A percentile compares a stretch with the other conserved stretches of the same genome.
phyloP scores from a whole-genome alignment of 1,284 basidiomycete genomes.

The Fistulinella staudtii region DNA sequence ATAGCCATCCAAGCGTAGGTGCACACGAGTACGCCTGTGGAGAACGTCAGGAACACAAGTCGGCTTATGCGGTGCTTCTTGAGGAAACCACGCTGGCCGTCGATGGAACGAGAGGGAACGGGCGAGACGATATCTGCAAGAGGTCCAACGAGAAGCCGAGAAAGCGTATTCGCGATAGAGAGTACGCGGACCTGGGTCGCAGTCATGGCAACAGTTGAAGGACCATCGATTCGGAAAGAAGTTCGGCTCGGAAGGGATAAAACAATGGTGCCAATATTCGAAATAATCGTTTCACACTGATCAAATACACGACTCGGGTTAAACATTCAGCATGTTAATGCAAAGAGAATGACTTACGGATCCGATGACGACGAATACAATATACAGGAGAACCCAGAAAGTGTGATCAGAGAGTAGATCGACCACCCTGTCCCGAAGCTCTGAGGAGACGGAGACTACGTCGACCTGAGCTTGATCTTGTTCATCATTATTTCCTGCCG shows the following conservation, averaged over 20 bases:
- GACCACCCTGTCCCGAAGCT: slow-evolving; percentile 25
- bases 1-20: slow-evolving; percentile 54
- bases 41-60: slow-evolving; percentile 51
- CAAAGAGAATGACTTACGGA: slow-evolving; percentile 43
- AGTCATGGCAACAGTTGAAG: slow-evolving; percentile 35
- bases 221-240: slow-evolving; percentile 10
- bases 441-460: slow-evolving; percentile 29
- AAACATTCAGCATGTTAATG: not conserved
- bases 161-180: slow-evolving; percentile 65
- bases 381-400: slow-evolving; percentile 53
- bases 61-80: slow-evolving; percentile 57
- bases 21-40: slow-evolving; percentile 44
- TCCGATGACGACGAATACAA: slow-evolving; percentile 51
- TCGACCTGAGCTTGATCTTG: slow-evolving; percentile 14
- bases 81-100: slow-evolving; percentile 31
- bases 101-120: slow-evolving; percentile 37
- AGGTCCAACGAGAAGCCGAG: slow-evolving; percentile 65
- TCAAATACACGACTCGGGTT: not conserved
- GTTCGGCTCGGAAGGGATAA: slow-evolving; percentile 48
- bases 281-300: slow-evolving; percentile 77
- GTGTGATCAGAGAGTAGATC: slow-evolving; percentile 51
- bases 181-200: slow-evolving; percentile 66
- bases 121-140: slow-evolving; percentile 70
- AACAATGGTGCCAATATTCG: slow-evolving; percentile 74
- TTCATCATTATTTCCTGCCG: slow-evolving; percentile 9